Evolutionary conservation across 2,329 filamentous ascomycete species (phyloP).

Genomic region (Lachnellula willkommii): DNA sequence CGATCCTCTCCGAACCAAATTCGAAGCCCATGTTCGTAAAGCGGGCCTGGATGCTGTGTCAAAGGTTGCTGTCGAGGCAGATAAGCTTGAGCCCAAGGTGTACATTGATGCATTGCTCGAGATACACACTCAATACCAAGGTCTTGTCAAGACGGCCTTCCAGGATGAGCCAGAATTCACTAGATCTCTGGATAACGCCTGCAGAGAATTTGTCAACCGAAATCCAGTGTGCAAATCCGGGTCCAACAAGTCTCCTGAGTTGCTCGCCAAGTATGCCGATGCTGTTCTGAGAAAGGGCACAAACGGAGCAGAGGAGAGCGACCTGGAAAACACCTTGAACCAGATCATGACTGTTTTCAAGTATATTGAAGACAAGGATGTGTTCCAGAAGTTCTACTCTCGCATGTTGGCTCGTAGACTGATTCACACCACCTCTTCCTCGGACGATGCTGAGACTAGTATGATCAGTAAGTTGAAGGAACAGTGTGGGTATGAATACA

Average conservation of each 20-base stretch:
- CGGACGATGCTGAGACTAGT: constrained; percentile 94
- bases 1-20: constrained; percentile 78
- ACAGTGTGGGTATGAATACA: constrained; percentile 97
- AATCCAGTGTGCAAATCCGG: constrained; percentile 94
- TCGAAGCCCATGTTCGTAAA: constrained; percentile 88
- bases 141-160: constrained; percentile 86
- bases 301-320: constrained; percentile 87
- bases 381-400: constrained; percentile 99
- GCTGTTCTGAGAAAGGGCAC: constrained; percentile 87
- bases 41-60: constrained; percentile 83
- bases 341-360: constrained; percentile 99
- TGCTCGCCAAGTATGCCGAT: constrained; percentile 94
- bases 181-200: constrained; percentile 90
- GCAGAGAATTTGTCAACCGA: constrained; percentile 94
- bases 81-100: constrained; percentile 89
- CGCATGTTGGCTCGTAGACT: constrained; percentile 92
- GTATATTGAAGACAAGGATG: constrained; percentile 99
- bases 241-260: constrained; percentile 88
- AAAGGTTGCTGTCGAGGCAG: constrained; percentile 82
- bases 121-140: constrained; percentile 89
- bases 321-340: constrained; percentile 79
- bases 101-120: constrained; percentile 94
- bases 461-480: constrained; percentile 99
- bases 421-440: constrained; percentile 91
- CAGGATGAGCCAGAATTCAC: constrained; percentile 96